These are phyloP conservation scores for Microcyclospora tardicrescens DNA, from an alignment of 2,329 filamentous ascomycete genomes.

Conservation along the genomic window DNA sequence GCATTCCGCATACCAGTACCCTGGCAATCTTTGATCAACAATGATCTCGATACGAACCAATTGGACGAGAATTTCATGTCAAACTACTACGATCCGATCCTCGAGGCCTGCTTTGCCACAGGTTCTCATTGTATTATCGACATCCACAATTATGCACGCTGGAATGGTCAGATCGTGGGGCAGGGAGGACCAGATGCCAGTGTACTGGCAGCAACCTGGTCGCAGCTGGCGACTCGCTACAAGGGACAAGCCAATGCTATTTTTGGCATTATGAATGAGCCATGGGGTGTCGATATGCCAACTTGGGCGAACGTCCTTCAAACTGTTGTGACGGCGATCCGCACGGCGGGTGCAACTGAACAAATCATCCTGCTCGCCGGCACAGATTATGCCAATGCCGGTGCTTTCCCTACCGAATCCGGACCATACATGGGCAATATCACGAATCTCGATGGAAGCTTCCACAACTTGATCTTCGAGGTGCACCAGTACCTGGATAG, in stretches of 20 bases:
- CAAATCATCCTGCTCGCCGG: constrained; percentile 55
- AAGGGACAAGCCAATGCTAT: constrained; percentile 39
- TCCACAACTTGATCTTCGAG: constrained; percentile 26
- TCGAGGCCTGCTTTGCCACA: constrained; percentile 25
- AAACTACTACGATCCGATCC: constrained; percentile 15
- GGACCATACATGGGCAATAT: background rate
- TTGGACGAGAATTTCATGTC: constrained; percentile 11
- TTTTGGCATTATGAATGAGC: constrained; percentile 58
- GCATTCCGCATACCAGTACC: constrained; percentile 43
- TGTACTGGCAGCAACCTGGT: constrained; percentile 47
- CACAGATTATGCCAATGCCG: constrained; percentile 33
- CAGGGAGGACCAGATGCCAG: constrained; percentile 51
- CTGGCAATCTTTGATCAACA: constrained; percentile 17
- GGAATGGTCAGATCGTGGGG: constrained; percentile 50
- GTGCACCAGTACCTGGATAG: constrained; percentile 30
- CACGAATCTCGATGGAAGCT: constrained; percentile 17
- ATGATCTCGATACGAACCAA: constrained; percentile 7
- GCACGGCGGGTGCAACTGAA: constrained; percentile 46
- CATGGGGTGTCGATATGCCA: constrained; percentile 35
- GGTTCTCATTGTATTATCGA: constrained; percentile 21
- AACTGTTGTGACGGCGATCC: constrained; percentile 51
- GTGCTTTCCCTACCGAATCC: background rate
- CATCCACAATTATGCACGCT: constrained; percentile 31
- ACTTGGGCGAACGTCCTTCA: constrained; percentile 50
- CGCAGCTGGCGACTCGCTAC: constrained; percentile 44